Base-by-base conservation (phyloP, 75 land plant species). In the Picea glauca region DNA sequence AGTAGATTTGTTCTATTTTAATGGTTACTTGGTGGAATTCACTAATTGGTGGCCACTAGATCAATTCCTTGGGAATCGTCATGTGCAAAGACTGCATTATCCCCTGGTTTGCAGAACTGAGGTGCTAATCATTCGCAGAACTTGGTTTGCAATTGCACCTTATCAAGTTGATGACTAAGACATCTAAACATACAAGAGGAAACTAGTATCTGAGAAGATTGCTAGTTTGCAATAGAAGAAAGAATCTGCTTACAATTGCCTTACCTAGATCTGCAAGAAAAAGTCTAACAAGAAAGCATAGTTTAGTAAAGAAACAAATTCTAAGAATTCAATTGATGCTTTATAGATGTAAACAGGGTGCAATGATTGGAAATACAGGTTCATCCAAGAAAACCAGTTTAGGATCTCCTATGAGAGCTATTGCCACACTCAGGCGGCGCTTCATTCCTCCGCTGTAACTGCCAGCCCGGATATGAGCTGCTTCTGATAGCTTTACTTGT, bases 401-500 rank as follows among this genome's bases (percentile, higher is more conserved):
- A 26, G 84, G 84, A 26, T 83, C 82, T 32, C 84, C 84, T 58
- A 83, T 79, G 26, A 83, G 60, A 32, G 84, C 81, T 73, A 83
- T 79, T 58, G 84, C 84, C 21, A 83, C 77, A 65, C 84, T 83
- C 13, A 83, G 84, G 23, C 84, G 57, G 5, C 84, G 76, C 58
- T 75, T 83, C 84, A 79, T 83, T 63, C 84, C 84, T 62, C 80
- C 84, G 70, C 84, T 83, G 35, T 79, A 83, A 76, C 3, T 54
- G 21, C 58, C 70, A 60, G 76, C 81, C 26, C 77, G 33, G 2
- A 60, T 50, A n/a, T 79, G 20, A 14, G 75, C 57, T 56, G 68
- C 61, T 7, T 79, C 78, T 26, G 60, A 21, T 31, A 83, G 60
- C 26, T 83, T 74, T 15, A 78, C 66, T 30, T 26, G 60, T 31